A percentile compares a stretch with the other conserved stretches of the same genome.
These are phyloP conservation scores for Tulasnella sp. DNA, from an alignment of 768 basidiomycete species.

Conservation along the genomic window DNA sequence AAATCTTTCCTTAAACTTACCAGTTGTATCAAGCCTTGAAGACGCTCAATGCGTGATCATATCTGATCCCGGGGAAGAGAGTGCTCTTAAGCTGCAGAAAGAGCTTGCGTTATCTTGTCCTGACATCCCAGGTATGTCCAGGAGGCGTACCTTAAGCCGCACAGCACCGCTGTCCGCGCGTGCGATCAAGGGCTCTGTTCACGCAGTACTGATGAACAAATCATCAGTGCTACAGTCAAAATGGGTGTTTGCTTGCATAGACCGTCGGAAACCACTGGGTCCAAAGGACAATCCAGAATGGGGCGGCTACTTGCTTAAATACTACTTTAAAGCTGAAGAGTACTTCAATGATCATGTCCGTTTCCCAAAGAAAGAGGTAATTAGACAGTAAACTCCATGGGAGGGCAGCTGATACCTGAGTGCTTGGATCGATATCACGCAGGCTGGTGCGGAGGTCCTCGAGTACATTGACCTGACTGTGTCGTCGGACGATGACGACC, in stretches of 20 bases:
- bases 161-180: no score
- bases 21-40: not conserved
- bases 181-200: no score
- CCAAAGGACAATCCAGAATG: not conserved
- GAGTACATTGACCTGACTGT: not conserved
- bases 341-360: not conserved
- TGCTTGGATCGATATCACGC: no score
- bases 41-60: not conserved
- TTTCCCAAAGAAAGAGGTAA: not conserved
- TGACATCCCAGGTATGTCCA: not conserved
- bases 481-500: not conserved
- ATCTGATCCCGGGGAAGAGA: not conserved
- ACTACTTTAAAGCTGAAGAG: not conserved
- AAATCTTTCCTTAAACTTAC: no score
- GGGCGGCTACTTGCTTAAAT: not conserved
- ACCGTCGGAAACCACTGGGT: not conserved
- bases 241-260: not conserved
- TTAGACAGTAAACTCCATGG: no score
- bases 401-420: no score
- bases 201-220: not conserved
- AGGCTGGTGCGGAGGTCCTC: not conserved
- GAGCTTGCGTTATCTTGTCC: not conserved
- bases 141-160: no score
- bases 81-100: not conserved
- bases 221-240: not conserved